Percentiles rank a stretch among this genome's conserved stretches.
Conservation (phyloP, 345 rosid genomes). For the Streptanthus diversifolius region DNA sequence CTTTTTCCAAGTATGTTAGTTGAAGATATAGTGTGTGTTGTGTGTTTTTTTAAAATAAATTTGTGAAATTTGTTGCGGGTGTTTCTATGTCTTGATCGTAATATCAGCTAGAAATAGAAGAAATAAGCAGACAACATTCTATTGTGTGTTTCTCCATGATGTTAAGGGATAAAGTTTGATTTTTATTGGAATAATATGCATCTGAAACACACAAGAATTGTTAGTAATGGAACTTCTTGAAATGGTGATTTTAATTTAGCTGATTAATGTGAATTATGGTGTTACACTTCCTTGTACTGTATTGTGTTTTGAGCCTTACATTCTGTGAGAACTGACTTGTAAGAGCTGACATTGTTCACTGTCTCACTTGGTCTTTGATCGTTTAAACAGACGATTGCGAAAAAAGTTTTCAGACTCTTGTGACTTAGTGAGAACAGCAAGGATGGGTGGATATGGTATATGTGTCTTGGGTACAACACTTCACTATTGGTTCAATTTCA, state of each 20-base stretch:
- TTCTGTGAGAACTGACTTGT: not conserved
- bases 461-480: conserved; percentile 69
- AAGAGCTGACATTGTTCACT: no score
- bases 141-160: not conserved
- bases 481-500: conserved; percentile 74
- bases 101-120: no score
- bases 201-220: not conserved
- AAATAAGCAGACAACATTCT: not conserved
- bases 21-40: no score
- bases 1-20: no score
- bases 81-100: not conserved
- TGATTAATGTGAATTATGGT: not conserved
- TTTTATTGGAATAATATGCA: not conserved
- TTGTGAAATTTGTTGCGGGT: not conserved
- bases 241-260: not conserved
- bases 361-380: no score
- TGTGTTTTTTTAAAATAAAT: no score
- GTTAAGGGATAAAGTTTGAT: not conserved
- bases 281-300: not conserved
- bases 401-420: conserved; percentile 44
- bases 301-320: not conserved
- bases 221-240: not conserved
- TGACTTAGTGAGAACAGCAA: conserved; percentile 64
- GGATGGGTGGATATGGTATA: conserved; percentile 84
- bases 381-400: conserved; percentile 43